These are phyloP conservation scores for Lipomyces chichibuensis DNA, from an alignment of 805 yeast genomes.

Conservation along the genomic window DNA sequence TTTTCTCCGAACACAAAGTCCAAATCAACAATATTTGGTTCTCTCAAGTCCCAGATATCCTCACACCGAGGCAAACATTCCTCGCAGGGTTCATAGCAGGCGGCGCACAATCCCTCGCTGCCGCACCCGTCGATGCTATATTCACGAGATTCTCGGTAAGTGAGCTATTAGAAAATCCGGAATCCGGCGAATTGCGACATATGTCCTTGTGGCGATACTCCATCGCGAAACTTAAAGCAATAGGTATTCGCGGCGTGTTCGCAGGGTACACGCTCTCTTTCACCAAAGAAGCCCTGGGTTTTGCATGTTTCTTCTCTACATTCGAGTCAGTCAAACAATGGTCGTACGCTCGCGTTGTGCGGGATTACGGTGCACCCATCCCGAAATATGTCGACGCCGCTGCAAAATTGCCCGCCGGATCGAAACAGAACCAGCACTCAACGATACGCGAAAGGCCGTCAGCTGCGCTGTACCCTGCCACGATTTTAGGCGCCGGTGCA, in stretches of 20 bases:
- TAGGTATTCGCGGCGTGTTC: slow-evolving; percentile 83
- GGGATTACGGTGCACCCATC: slow-evolving; percentile 27
- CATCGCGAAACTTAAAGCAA: slow-evolving; percentile 62
- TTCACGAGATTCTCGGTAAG: slow-evolving; percentile 77
- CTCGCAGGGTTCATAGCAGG: slow-evolving; percentile 87
- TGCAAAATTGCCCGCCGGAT: slow-evolving; percentile 2
- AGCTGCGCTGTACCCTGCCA: slow-evolving; percentile 57
- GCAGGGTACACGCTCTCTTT: slow-evolving; percentile 84
- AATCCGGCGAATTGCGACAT: slow-evolving; percentile 39
- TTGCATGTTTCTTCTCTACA: slow-evolving; percentile 58
- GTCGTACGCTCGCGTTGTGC: slow-evolving; percentile 23
- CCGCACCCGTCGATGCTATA: slow-evolving; percentile 92
- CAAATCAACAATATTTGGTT: slow-evolving; percentile 7
- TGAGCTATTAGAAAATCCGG: slow-evolving; percentile 57
- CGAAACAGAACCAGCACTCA: slow-evolving; percentile 6
- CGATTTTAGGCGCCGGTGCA: slow-evolving; percentile 82
- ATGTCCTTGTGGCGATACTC: slow-evolving; percentile 80
- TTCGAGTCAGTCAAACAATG: slow-evolving; percentile 60
- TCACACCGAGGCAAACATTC: slow-evolving; percentile 56
- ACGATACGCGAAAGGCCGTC: slow-evolving; percentile 30
- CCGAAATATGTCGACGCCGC: slow-evolving; percentile 30
- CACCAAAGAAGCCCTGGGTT: slow-evolving; percentile 75
- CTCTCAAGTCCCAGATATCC: slow-evolving; percentile 42
- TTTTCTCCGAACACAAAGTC: slow-evolving; percentile 25
- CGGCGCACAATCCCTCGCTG: slow-evolving; percentile 81